Conservation (phyloP, 1,284 basidiomycete species). For the Hypsizygus ulmarius region DNA sequence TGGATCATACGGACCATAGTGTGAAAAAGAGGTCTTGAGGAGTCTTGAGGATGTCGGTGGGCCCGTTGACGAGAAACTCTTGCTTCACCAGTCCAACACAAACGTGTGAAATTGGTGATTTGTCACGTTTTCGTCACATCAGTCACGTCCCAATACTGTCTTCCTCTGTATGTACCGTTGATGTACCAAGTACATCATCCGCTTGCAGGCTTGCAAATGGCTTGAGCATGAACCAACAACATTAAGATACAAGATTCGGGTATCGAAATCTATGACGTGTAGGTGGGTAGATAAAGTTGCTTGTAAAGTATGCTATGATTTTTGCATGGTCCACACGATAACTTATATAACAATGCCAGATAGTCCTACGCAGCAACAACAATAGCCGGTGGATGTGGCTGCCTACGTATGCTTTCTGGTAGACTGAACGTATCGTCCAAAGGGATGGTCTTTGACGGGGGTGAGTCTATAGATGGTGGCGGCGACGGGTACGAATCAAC, state of each 20-base stretch:
- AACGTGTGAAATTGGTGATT: constrained; percentile 23
- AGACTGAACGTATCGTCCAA: constrained; percentile 19
- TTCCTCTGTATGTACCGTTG: too few species aligned
- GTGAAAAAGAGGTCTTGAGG: constrained; percentile 37
- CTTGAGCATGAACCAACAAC: too few species aligned
- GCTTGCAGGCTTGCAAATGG: too few species aligned
- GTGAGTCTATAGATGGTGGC: constrained; percentile 71
- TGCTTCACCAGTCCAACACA: constrained; percentile 14
- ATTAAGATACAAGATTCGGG: too few species aligned
- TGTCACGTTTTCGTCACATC: constrained; percentile 9
- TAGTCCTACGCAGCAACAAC: constrained; percentile 4
- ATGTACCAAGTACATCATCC: too few species aligned
- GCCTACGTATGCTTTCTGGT: constrained; percentile 10
- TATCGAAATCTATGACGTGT: too few species aligned
- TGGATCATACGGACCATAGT: constrained; percentile 41
- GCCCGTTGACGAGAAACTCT: constrained; percentile 39
- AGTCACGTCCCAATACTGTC: too few species aligned
- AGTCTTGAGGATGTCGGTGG: constrained; percentile 42
- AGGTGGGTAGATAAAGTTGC: too few species aligned
- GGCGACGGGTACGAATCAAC: constrained; percentile 72
- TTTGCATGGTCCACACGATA: constrained; percentile 13
- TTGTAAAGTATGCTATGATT: background rate
- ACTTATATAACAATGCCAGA: background rate
- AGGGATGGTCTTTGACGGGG: constrained; percentile 38
- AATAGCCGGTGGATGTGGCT: constrained; percentile 1